Percentiles rank a stretch among this genome's conserved stretches.
Evolutionary conservation across 768 basidiomycete species (phyloP).

Genomic region (Amanita rimosa): DNA sequence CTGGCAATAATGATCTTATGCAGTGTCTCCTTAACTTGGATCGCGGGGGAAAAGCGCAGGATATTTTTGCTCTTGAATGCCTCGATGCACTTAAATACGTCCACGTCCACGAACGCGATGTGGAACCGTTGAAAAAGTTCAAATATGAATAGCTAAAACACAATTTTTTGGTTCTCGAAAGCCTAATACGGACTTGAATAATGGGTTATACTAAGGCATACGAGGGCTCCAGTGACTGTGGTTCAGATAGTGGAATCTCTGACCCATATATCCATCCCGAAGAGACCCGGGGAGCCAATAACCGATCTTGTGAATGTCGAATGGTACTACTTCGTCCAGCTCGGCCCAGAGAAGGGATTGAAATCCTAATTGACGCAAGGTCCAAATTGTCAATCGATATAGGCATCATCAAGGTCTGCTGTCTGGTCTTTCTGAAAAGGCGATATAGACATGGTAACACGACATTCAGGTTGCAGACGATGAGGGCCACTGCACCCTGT

Average conservation of each 20-base stretch:
- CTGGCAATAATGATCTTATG: too few species aligned
- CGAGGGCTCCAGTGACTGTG: not conserved
- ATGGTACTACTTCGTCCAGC: not conserved
- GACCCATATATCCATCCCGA: not conserved
- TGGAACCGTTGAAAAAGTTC: too few species aligned
- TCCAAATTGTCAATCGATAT: not conserved
- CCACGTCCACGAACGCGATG: too few species aligned
- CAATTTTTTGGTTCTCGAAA: too few species aligned
- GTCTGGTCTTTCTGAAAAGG: not conserved
- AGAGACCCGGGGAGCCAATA: not conserved
- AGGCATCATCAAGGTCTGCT: not conserved
- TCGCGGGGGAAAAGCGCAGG: too few species aligned
- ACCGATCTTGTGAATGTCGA: not conserved
- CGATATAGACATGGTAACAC: conserved; percentile 8
- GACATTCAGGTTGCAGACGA: conserved; percentile 15
- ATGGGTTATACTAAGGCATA: too few species aligned
- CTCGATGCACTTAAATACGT: too few species aligned
- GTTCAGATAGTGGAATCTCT: not conserved
- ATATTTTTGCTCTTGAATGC: too few species aligned
- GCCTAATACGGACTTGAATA: too few species aligned
- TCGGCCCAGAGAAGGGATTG: not conserved
- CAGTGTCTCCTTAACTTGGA: too few species aligned
- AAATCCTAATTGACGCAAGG: not conserved
- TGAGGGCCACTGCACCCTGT: conserved; percentile 12
- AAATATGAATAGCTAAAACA: too few species aligned